Base-by-base conservation (phyloP, 169 alveolate genomes). In the Cytauxzoon felis region DNA sequence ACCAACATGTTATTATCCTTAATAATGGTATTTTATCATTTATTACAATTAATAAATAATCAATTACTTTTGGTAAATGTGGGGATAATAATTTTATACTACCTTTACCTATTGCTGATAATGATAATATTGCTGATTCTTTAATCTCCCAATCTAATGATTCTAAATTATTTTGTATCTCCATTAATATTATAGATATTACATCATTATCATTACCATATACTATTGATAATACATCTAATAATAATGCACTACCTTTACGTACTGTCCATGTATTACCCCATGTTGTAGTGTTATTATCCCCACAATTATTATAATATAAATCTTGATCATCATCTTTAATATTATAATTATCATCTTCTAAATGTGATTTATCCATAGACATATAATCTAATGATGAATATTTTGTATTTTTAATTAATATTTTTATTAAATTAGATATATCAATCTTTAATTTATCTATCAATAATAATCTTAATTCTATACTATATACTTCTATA, bases 61-160 rank as follows among this genome's bases (percentile, higher is more conserved):
- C 87, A 49, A 90, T 54, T 11, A 92, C 95, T 51, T 82, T 87
- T 18, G 94, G 95, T 26, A 92, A 80, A 67, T 68, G 87, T 7
- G 94, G 95, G 18, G 82, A 71, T 34, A 92, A 76, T 5, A 88
- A 76, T 36, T 78, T 72, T 64, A 88, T 73, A 56, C 95, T 90
- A 13, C 96, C 96, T 43, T 87, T 86, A 21, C 96, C 94, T 38
- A 93, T 89, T 33, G 97, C 97, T n/a, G 96, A 95, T 33, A 93
- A 81, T 2, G 90, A 81, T 43, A 93, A 66, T n/a, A 93, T 93
- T 26, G 95, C 96, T 29, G 92, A 75, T 59, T 93, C 97, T 57
- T 80, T 81, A 16, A 65, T 82, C 45, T 91, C 95, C 97, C 97
- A 93, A 61, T 87, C 85, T 1, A 33, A 43, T 51, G 64, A 81